Evolutionary conservation across 306 rosid species (phyloP).

Genomic region (Aeschynomene evenia): DNA sequence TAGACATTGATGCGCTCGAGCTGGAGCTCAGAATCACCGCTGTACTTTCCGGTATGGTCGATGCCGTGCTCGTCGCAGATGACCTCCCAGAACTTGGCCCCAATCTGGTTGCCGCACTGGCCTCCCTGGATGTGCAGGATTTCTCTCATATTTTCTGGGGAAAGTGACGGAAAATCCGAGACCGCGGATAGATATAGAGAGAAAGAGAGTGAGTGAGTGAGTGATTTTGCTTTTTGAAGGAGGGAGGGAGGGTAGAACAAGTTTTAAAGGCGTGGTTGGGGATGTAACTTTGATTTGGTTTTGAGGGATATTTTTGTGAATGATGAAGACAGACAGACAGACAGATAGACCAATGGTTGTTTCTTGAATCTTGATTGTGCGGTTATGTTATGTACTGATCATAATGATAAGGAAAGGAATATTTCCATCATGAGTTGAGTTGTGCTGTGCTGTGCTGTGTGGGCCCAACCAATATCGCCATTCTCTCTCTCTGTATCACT

Average conservation of each 20-base stretch:
- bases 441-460: background rate
- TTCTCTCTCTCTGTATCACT: no score
- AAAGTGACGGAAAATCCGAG: slow-evolving; percentile 30
- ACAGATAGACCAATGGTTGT: slow-evolving; percentile 9
- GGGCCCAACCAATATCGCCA: background rate
- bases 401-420: no score
- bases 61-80: slow-evolving; percentile 68
- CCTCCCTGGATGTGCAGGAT: slow-evolving; percentile 74
- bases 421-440: background rate
- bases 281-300: background rate
- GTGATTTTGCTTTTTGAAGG: background rate
- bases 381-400: background rate
- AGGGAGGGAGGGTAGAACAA: background rate
- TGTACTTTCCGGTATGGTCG: slow-evolving; percentile 53
- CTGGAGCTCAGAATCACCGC: slow-evolving; percentile 59
- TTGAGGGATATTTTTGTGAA: background rate
- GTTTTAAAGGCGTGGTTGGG: slow-evolving; percentile 21
- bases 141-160: slow-evolving; percentile 62
- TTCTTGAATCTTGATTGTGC: background rate
- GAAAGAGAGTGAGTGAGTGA: background rate
- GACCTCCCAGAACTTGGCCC: slow-evolving; percentile 71
- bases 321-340: no score
- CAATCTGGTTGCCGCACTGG: slow-evolving; percentile 71
- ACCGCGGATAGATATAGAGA: background rate
- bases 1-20: slow-evolving; percentile 63